Evolutionary conservation across 805 yeast genomes (phyloP).

Genomic region (Pichia nanzhaoensis): DNA sequence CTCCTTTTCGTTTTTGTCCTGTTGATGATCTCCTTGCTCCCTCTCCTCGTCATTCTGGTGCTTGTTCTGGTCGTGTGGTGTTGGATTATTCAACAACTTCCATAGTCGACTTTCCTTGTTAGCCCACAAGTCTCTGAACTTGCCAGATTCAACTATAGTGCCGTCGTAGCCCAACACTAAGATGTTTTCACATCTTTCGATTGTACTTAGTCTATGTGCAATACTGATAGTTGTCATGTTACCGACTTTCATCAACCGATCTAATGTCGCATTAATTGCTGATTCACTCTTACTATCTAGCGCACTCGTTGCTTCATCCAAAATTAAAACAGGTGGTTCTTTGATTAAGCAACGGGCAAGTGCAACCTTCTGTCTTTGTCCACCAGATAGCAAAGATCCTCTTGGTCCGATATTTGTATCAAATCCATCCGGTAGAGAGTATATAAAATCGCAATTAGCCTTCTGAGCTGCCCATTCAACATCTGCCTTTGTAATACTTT

Average conservation of each 20-base stretch:
- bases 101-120: slow-evolving; percentile 31
- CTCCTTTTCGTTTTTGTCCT: not conserved
- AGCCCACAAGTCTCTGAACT: slow-evolving; percentile 49
- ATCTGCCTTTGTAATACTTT: slow-evolving; percentile 55
- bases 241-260: slow-evolving; percentile 38
- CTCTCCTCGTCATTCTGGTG: slow-evolving; percentile 8
- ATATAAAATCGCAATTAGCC: slow-evolving; percentile 74
- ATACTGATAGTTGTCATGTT: slow-evolving; percentile 73
- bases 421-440: slow-evolving; percentile 72
- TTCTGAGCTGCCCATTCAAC: slow-evolving; percentile 56
- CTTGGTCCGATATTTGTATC: slow-evolving; percentile 83
- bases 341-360: slow-evolving; percentile 69
- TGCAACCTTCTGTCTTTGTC: slow-evolving; percentile 72
- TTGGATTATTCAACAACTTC: slow-evolving; percentile 25
- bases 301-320: slow-evolving; percentile 90
- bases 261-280: slow-evolving; percentile 69
- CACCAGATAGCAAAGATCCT: slow-evolving; percentile 59
- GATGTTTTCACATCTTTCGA: slow-evolving; percentile 73
- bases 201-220: slow-evolving; percentile 88
- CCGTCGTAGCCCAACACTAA: slow-evolving; percentile 77
- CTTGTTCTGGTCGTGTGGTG: slow-evolving; percentile 12
- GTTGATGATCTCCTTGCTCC: slow-evolving; percentile 7
- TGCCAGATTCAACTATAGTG: slow-evolving; percentile 69
- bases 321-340: slow-evolving; percentile 53
- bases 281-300: slow-evolving; percentile 84